Percentiles rank a stretch among this genome's conserved stretches.
Evolutionary conservation across 225 moss, liverwort and hornwort genomes (phyloP).

Genomic region (Antitrichia curtipendula): DNA sequence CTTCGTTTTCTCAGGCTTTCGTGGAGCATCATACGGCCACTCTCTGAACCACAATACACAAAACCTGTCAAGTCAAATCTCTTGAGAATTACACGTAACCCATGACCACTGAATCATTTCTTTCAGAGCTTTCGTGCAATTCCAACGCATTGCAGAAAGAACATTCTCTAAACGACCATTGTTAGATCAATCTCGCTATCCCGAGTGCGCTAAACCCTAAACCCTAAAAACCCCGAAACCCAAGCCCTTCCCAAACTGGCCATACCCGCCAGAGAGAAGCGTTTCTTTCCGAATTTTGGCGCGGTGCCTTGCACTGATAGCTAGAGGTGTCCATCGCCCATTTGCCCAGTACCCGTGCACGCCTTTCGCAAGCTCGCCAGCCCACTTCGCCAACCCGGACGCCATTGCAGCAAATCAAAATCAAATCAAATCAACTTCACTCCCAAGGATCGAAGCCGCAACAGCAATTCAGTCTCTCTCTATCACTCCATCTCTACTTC

Average conservation of each 20-base stretch:
- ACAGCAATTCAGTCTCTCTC: not conserved
- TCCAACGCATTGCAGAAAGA: not conserved
- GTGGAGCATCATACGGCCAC: conserved; percentile 72
- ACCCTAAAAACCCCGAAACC: not conserved
- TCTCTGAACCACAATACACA: conserved; percentile 29
- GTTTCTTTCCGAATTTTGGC: conserved; percentile 71
- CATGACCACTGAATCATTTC: not conserved
- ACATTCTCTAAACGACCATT: not conserved
- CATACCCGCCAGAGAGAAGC: conserved; percentile 69
- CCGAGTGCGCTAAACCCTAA: not conserved
- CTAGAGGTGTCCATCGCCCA: conserved; percentile 79
- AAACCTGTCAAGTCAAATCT: not conserved
- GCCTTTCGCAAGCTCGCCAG: conserved; percentile 77
- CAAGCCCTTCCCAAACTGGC: not conserved
- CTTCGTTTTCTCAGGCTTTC: conserved; percentile 63
- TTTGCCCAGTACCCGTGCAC: conserved; percentile 79
- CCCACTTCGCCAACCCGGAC: conserved; percentile 73
- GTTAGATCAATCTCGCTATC: not conserved
- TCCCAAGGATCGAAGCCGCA: not conserved
- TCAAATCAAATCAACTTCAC: not conserved
- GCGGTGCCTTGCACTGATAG: conserved; percentile 78
- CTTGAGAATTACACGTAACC: not conserved
- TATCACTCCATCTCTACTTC: not conserved
- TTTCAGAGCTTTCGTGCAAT: not conserved
- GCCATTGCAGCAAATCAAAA: conserved; percentile 8